Evolutionary conservation across 192 early-diverging fungal species (phyloP), one percentile per base, ranked within the genome.

Genomic region (Backusella macrospora): DNA sequence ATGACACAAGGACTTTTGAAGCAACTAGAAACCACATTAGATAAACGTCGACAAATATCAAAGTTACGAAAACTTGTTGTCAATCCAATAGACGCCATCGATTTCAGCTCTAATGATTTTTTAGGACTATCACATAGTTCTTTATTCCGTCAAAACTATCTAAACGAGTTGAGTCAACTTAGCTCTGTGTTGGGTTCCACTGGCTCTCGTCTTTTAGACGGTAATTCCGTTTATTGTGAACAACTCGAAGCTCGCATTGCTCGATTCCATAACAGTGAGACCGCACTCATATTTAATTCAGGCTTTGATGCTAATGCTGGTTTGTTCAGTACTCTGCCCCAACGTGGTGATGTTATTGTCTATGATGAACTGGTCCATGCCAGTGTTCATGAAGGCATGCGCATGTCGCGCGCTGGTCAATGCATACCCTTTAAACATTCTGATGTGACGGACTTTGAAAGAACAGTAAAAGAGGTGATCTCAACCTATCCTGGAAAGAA

Each of bases 41-140:
- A 68, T 13, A 75, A 73, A 42, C 63, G 78, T 38, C 73, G 67
- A 21, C 64, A 80, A 16, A 76, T 73, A 67, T 65, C 70, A 14
- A 80, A 76, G 37, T 16, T 80, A 6, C 84, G 87, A 6, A 62
- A 70, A 5, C 83, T 89, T 2, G 82, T 85, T 12, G 73, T 85
- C 38, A 83, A 84, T n/a, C 77, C 84, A 1, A 49, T 74, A 15
- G 59, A 73, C 13, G 71, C 76, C 14, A 72, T 84, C 8, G 94
- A 95, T 72, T 95, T 95, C 79, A 87, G 89, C 37, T 94, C 92
- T 34, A 95, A 95, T 79, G 93, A 95, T 70, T 95, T 94, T 81
- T 78, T 95, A 0, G 91, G 91, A 0, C 85, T 95, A 7, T 83
- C 93, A 40, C 67, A 81, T 8, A 85, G 80, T 63, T 34, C 78